Percentiles rank a stretch among this genome's conserved stretches.
These are phyloP conservation scores for Pichia rugopelliculosa DNA, from an alignment of 805 yeast species.

Conservation along the genomic window DNA sequence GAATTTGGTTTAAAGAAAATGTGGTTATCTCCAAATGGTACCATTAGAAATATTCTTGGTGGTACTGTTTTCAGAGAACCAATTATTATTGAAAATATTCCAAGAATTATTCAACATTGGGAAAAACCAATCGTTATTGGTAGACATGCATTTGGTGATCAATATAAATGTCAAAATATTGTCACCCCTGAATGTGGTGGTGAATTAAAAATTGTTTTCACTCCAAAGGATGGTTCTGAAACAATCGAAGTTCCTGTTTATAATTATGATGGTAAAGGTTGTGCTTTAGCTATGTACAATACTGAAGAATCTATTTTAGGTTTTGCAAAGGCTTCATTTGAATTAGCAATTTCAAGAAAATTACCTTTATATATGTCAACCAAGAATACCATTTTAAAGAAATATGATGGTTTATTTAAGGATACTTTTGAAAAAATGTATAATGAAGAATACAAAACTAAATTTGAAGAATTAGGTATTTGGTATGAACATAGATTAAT, in stretches of 20 bases:
- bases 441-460: slow-evolving; percentile 55
- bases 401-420: slow-evolving; percentile 92
- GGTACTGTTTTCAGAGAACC: slow-evolving; percentile 98
- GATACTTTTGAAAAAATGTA: slow-evolving; percentile 83
- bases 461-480: slow-evolving; percentile 74
- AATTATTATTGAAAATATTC: slow-evolving; percentile 79
- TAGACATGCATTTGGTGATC: slow-evolving; percentile 96
- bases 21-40: slow-evolving; percentile 98
- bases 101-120: slow-evolving; percentile 88
- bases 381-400: slow-evolving; percentile 89
- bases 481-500: slow-evolving; percentile 96
- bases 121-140: slow-evolving; percentile 94
- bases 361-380: slow-evolving; percentile 82
- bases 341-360: slow-evolving; percentile 71
- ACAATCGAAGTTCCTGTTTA: slow-evolving; percentile 53
- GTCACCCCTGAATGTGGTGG: slow-evolving; percentile 75
- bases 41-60: slow-evolving; percentile 89
- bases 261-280: slow-evolving; percentile 66
- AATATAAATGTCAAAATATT: slow-evolving; percentile 87
- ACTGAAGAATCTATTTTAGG: slow-evolving; percentile 86
- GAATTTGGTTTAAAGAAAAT: slow-evolving; percentile 87
- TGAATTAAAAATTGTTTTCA: slow-evolving; percentile 65
- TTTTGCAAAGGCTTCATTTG: slow-evolving; percentile 90
- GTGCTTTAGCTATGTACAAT: slow-evolving; percentile 91
- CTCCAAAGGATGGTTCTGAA: slow-evolving; percentile 58